phyloP scores from a whole-genome alignment of 306 rosid genomes.

The Chamaecrista fasciculata region DNA sequence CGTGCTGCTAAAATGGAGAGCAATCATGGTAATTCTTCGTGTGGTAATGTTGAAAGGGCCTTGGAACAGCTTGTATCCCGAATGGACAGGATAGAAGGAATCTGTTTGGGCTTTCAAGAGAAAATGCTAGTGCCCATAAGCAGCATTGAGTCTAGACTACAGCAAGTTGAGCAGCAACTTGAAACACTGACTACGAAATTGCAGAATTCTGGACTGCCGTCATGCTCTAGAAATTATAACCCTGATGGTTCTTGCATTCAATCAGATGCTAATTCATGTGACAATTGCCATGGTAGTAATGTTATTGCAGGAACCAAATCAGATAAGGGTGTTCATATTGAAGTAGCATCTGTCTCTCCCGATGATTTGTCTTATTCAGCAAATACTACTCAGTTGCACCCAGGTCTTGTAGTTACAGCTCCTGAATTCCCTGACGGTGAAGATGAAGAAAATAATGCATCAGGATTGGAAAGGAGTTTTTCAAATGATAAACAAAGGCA shows the following conservation, averaged over 20 bases:
- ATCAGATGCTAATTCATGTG: constrained; percentile 53
- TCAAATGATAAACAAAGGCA: constrained; percentile 43
- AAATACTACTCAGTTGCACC: constrained; percentile 44
- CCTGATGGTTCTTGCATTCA: constrained; percentile 54
- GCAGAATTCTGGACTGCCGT: constrained; percentile 42
- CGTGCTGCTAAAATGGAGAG: constrained; percentile 30
- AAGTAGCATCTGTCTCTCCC: constrained; percentile 31
- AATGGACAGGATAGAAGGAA: constrained; percentile 69
- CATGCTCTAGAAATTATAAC: constrained; percentile 52
- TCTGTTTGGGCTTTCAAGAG: constrained; percentile 77
- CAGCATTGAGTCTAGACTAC: constrained; percentile 81
- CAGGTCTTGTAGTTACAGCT: constrained; percentile 75
- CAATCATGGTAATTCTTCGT: constrained; percentile 19
- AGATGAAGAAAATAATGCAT: constrained; percentile 43
- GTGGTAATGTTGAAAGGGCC: constrained; percentile 42
- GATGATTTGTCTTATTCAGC: constrained; percentile 35
- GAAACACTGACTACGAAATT: constrained; percentile 50
- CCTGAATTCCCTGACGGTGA: constrained; percentile 72
- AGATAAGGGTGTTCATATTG: constrained; percentile 40
- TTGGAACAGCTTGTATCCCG: constrained; percentile 64
- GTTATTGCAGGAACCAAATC: constrained; percentile 38
- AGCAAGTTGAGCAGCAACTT: constrained; percentile 83
- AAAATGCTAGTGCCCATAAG: constrained; percentile 72
- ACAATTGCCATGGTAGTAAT: constrained; percentile 35
- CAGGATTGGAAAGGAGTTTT: constrained; percentile 29